Conservation (phyloP, 2,329 filamentous ascomycete species). For the Xenosphaeropsis pyriputrescens region DNA sequence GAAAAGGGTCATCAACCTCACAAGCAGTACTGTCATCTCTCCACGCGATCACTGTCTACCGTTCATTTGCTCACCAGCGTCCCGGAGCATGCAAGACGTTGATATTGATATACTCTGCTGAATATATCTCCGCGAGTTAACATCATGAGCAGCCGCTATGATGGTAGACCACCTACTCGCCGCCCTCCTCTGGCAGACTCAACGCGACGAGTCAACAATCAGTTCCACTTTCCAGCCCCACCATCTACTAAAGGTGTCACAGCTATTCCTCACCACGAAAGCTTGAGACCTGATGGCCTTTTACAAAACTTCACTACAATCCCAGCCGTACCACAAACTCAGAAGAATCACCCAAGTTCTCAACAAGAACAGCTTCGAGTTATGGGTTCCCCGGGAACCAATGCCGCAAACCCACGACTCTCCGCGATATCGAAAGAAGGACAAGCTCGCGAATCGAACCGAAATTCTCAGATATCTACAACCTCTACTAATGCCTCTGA, state of each 20-base stretch:
- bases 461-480: constrained; percentile 23
- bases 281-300: constrained; percentile 7
- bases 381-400: constrained; percentile 15
- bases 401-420: constrained; percentile 16
- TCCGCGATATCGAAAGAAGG: constrained; percentile 19
- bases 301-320: constrained; percentile 6
- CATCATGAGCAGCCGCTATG: neutral
- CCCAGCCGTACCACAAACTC: constrained; percentile 4
- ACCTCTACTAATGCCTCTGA: constrained; percentile 20
- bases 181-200: constrained; percentile 17
- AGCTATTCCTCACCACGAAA: constrained; percentile 13
- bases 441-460: constrained; percentile 16
- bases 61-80: too few species aligned
- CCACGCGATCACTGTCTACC: too few species aligned
- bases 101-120: too few species aligned
- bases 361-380: constrained; percentile 5
- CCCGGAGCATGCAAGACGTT: too few species aligned
- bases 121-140: too few species aligned
- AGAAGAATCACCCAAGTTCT: constrained; percentile 4
- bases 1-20: too few species aligned
- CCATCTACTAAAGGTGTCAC: constrained; percentile 5
- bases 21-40: too few species aligned
- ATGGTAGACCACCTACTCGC: constrained; percentile 9
- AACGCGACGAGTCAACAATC: constrained; percentile 16
- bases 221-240: constrained; percentile 4